These are phyloP conservation scores for Lipomyces sp. DNA, from an alignment of 805 yeast species.

Conservation along the genomic window DNA sequence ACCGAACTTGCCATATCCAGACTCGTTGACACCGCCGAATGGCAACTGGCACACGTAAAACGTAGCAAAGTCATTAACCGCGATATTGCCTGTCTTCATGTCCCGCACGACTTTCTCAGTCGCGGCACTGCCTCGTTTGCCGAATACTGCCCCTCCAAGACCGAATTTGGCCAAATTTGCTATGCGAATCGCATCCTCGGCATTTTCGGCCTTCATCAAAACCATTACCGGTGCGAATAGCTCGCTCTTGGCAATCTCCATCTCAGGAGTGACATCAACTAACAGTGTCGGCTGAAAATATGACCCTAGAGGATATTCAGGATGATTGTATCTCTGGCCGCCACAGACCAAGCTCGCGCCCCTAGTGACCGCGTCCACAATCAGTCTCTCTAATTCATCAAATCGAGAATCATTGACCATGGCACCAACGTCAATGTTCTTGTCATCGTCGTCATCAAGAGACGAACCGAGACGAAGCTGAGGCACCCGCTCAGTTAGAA, in stretches of 20 bases:
- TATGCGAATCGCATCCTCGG: conserved; percentile 70
- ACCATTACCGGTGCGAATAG: conserved; percentile 93
- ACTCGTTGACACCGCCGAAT: conserved; percentile 90
- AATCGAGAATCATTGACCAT: conserved; percentile 82
- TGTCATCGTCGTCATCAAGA: conserved; percentile 71
- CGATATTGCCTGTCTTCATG: conserved; percentile 86
- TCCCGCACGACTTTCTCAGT: conserved; percentile 66
- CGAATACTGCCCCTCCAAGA: conserved; percentile 89
- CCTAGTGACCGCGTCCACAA: conserved; percentile 70
- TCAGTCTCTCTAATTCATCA: conserved; percentile 64
- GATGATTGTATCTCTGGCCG: conserved; percentile 80
- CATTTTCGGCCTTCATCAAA: conserved; percentile 69
- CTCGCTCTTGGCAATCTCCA: conserved; percentile 85
- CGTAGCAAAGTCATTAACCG: conserved; percentile 97
- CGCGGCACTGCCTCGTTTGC: conserved; percentile 55
- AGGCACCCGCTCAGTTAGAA: conserved; percentile 62
- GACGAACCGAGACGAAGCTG: conserved; percentile 82
- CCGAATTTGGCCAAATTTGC: conserved; percentile 90
- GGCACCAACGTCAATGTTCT: conserved; percentile 87
- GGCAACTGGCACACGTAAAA: conserved; percentile 93
- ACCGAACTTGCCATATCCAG: conserved; percentile 97
- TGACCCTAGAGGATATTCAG: conserved; percentile 93
- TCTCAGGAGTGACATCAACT: conserved; percentile 74
- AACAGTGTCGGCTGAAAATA: conserved; percentile 90
- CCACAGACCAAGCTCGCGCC: conserved; percentile 87